Percentiles rank a stretch among this genome's conserved stretches.
phyloP scores from a whole-genome alignment of 805 yeast species.

The Candida pseudoglaebosa region DNA sequence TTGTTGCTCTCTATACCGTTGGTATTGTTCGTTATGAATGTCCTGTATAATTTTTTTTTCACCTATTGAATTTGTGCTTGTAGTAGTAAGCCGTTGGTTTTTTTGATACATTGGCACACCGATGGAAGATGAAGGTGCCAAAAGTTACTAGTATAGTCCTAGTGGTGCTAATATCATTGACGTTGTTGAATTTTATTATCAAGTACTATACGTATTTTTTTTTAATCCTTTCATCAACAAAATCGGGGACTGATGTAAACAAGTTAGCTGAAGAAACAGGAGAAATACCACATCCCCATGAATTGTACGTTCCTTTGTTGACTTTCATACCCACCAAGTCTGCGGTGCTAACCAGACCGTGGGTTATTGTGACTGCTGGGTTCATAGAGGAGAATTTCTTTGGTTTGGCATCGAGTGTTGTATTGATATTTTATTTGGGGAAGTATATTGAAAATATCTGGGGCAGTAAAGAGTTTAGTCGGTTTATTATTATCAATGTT shows the following conservation, averaged over 20 bases:
- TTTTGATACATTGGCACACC: not conserved
- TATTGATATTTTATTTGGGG: constrained; percentile 50
- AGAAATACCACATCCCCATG: constrained; percentile 41
- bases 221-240: constrained; percentile 27
- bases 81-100: too few relatives aligned
- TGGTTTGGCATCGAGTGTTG: constrained; percentile 32
- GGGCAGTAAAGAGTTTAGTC: constrained; percentile 51
- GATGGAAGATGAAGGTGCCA: constrained; percentile 26
- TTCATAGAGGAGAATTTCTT: constrained; percentile 44
- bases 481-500: constrained; percentile 40
- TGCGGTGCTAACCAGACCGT: constrained; percentile 38
- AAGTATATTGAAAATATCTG: constrained; percentile 63
- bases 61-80: too few relatives aligned
- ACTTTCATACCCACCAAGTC: constrained; percentile 46
- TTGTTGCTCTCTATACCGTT: too few relatives aligned
- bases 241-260: constrained; percentile 19
- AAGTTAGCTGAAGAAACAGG: constrained; percentile 29
- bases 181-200: constrained; percentile 30
- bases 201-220: constrained; percentile 38
- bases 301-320: constrained; percentile 46
- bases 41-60: too few relatives aligned
- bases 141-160: constrained; percentile 32
- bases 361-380: constrained; percentile 47
- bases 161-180: constrained; percentile 27
- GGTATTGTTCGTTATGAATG: too few relatives aligned